These are phyloP conservation scores for Steccherinum ochraceum DNA, from an alignment of 768 basidiomycete species.

Conservation along the genomic window DNA sequence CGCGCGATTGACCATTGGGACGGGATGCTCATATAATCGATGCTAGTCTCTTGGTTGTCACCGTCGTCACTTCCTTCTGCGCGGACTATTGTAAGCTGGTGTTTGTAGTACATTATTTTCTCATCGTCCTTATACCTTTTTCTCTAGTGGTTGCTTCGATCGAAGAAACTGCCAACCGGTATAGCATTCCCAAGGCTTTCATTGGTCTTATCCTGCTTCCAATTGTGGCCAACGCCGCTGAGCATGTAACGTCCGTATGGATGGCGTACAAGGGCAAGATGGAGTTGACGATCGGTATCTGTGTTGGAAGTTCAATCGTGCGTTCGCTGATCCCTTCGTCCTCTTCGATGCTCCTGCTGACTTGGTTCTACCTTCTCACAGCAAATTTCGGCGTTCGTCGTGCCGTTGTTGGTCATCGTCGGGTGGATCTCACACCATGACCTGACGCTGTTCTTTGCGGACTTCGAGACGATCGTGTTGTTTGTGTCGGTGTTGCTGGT, in stretches of 20 bases:
- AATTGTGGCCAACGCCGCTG: conserved; percentile 83
- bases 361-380: conserved; percentile 24
- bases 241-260: conserved; percentile 82
- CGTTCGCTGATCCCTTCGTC: conserved; percentile 3
- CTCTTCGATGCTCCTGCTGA: no score
- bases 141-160: conserved; percentile 79
- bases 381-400: conserved; percentile 85
- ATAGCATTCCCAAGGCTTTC: conserved; percentile 76
- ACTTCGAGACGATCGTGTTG: conserved; percentile 84
- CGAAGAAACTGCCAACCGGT: conserved; percentile 81
- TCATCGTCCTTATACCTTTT: conserved; percentile 1
- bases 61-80: conserved; percentile 80
- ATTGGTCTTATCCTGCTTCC: conserved; percentile 85
- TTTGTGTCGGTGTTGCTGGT: conserved; percentile 88
- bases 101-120: neutral
- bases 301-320: conserved; percentile 78
- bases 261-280: conserved; percentile 80
- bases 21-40: neutral
- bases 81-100: conserved; percentile 73
- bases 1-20: neutral
- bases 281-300: conserved; percentile 72
- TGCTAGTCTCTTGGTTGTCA: conserved; percentile 56
- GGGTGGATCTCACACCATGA: conserved; percentile 80
- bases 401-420: conserved; percentile 82
- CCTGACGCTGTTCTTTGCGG: conserved; percentile 75